A percentile compares a stretch with the other conserved stretches of the same genome.
Evolutionary conservation across 768 basidiomycete genomes (phyloP).

Genomic region (Aureoboletus auriporus): DNA sequence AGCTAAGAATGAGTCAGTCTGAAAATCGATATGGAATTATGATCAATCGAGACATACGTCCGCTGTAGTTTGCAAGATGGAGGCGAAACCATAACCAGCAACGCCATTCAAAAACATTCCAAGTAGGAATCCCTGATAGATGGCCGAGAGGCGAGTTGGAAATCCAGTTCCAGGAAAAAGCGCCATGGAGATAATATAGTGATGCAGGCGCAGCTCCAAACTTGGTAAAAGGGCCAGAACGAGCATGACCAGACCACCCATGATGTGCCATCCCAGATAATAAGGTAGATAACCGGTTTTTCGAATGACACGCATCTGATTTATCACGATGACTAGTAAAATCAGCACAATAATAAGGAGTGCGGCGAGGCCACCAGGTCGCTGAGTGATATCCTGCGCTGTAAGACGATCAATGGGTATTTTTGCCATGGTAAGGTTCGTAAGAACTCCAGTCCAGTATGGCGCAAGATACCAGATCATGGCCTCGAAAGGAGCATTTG

Average conservation of each 20-base stretch:
- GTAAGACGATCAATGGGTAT: slow-evolving; percentile 79
- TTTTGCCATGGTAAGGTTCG: slow-evolving; percentile 65
- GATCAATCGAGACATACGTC: slow-evolving; percentile 43
- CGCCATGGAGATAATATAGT: slow-evolving; percentile 74
- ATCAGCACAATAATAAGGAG: slow-evolving; percentile 66
- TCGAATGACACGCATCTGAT: slow-evolving; percentile 79
- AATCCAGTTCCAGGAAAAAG: slow-evolving; percentile 78
- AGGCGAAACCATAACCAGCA: slow-evolving; percentile 75
- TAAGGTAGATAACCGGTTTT: slow-evolving; percentile 81
- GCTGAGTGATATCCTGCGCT: slow-evolving; percentile 58
- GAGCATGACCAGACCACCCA: slow-evolving; percentile 61
- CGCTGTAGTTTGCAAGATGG: slow-evolving; percentile 70
- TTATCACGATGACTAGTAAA: slow-evolving; percentile 55
- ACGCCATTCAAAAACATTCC: slow-evolving; percentile 80
- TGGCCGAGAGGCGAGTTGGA: slow-evolving; percentile 72
- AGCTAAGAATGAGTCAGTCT: slow-evolving; percentile 43
- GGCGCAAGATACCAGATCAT: slow-evolving; percentile 70
- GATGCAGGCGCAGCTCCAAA: slow-evolving; percentile 69
- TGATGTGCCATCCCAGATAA: slow-evolving; percentile 71
- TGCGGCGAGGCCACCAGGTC: slow-evolving; percentile 63
- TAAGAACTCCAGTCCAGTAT: slow-evolving; percentile 75
- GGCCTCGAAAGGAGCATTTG: slow-evolving; percentile 65
- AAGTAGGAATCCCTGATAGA: slow-evolving; percentile 78
- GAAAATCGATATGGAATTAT: not conserved
- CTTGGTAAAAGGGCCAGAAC: slow-evolving; percentile 69